These are phyloP conservation scores for Cercospora citrullina DNA, from an alignment of 2,329 filamentous ascomycete species.

Conservation along the genomic window DNA sequence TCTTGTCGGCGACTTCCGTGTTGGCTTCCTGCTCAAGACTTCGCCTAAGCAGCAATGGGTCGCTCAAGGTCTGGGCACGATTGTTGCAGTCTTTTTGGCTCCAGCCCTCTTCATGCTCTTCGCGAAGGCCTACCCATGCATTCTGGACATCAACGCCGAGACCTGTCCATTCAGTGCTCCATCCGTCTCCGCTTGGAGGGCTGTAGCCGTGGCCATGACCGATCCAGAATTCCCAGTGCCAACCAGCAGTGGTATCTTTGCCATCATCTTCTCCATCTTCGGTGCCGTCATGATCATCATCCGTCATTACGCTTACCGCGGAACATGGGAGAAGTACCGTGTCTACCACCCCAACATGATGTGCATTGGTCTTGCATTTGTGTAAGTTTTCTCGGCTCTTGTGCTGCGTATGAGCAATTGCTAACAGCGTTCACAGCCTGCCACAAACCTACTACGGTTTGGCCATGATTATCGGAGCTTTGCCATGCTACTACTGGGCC, in stretches of 20 bases:
- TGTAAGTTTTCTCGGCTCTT: slow-evolving; percentile 31
- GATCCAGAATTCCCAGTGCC: slow-evolving; percentile 59
- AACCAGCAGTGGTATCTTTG: slow-evolving; percentile 57
- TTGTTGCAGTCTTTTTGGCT: slow-evolving; percentile 66
- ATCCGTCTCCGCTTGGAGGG: slow-evolving; percentile 65
- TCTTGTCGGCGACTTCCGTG: slow-evolving; percentile 64
- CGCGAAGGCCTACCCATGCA: slow-evolving; percentile 67
- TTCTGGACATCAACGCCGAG: slow-evolving; percentile 53
- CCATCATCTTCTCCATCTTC: slow-evolving; percentile 57
- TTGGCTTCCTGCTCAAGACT: slow-evolving; percentile 66
- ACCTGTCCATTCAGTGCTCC: slow-evolving; percentile 62
- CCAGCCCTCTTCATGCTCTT: slow-evolving; percentile 69
- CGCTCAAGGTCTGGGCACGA: slow-evolving; percentile 62
- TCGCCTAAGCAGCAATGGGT: slow-evolving; percentile 66
- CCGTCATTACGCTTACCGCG: slow-evolving; percentile 57
- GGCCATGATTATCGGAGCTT: slow-evolving; percentile 59
- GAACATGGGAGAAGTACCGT: slow-evolving; percentile 56
- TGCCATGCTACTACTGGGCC: slow-evolving; percentile 55
- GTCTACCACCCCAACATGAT: slow-evolving; percentile 63
- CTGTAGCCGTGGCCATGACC: slow-evolving; percentile 63
- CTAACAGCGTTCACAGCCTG: slow-evolving; percentile 35
- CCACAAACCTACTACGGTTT: slow-evolving; percentile 3
- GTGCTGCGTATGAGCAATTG: not conserved
- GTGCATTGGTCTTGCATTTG: slow-evolving; percentile 58
- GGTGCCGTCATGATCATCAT: slow-evolving; percentile 55